A percentile compares a stretch with the other conserved stretches of the same genome.
These are phyloP conservation scores for Psilocybe subaeruginosa DNA, from an alignment of 768 basidiomycete species.

Conservation along the genomic window DNA sequence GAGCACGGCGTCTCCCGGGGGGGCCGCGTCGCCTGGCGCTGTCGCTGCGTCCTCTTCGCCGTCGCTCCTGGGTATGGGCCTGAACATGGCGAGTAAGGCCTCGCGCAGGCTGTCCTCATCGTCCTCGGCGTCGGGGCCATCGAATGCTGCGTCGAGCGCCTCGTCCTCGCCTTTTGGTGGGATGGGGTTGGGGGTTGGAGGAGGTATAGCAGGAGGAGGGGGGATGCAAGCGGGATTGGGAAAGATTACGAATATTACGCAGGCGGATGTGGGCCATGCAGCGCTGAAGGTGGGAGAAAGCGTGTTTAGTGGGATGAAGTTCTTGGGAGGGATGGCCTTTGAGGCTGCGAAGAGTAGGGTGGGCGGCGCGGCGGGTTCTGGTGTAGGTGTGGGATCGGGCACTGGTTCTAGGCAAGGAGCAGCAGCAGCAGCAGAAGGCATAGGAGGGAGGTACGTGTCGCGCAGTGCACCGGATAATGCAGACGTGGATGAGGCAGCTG, in stretches of 20 bases:
- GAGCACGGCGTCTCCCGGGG: neutral
- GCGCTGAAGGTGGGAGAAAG: conserved; percentile 64
- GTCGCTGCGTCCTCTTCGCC: neutral
- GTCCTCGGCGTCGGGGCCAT: conserved; percentile 20
- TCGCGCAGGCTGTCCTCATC: conserved; percentile 22
- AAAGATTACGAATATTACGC: conserved; percentile 26
- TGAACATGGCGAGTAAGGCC: conserved; percentile 3
- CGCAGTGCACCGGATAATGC: conserved; percentile 59
- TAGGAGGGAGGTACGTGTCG: conserved; percentile 52
- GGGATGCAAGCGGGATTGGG: conserved; percentile 8
- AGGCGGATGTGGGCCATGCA: conserved; percentile 51
- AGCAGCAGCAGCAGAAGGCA: conserved; percentile 24
- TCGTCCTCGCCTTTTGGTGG: conserved; percentile 24
- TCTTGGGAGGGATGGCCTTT: conserved; percentile 63
- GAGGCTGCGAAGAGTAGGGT: conserved; percentile 47
- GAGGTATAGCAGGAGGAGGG: too few relatives aligned
- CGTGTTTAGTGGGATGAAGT: conserved; percentile 66
- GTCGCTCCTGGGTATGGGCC: neutral
- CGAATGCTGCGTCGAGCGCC: conserved; percentile 1
- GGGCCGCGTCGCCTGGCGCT: neutral
- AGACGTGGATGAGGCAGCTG: conserved; percentile 10
- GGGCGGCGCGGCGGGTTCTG: conserved; percentile 14
- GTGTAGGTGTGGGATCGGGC: conserved; percentile 3
- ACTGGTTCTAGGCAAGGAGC: conserved; percentile 13
- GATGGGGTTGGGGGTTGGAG: too few relatives aligned